phyloP scores from a whole-genome alignment of 1,284 basidiomycete species.

The Moniliophthora roreri region DNA sequence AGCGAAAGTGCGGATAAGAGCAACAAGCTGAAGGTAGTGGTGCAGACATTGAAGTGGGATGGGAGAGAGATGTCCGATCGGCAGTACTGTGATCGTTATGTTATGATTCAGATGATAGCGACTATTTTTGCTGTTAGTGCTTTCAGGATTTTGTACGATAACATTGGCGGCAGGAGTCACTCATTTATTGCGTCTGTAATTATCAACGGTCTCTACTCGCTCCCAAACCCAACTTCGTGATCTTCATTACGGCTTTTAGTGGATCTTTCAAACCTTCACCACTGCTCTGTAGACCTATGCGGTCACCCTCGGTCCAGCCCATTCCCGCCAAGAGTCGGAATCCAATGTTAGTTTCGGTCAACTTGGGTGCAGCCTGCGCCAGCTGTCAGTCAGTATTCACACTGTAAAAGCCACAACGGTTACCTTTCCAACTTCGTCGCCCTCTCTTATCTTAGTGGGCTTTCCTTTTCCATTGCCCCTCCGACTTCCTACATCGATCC shows the following conservation, averaged over 20 bases:
- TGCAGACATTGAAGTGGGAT: too few relatives aligned
- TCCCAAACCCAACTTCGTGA: constrained; percentile 71
- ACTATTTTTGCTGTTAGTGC: too few relatives aligned
- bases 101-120: too few relatives aligned
- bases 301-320: constrained; percentile 75
- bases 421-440: constrained; percentile 76
- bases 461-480: constrained; percentile 27
- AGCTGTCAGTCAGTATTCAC: background rate
- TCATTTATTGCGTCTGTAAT: too few relatives aligned
- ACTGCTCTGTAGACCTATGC: constrained; percentile 49
- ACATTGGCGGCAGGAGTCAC: too few relatives aligned
- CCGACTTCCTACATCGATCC: constrained; percentile 20
- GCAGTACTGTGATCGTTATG: too few relatives aligned
- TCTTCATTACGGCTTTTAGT: constrained; percentile 72
- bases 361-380: constrained; percentile 66
- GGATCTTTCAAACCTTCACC: constrained; percentile 61
- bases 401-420: constrained; percentile 17
- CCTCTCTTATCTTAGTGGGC: constrained; percentile 55
- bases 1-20: too few relatives aligned
- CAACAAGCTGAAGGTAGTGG: too few relatives aligned
- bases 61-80: too few relatives aligned
- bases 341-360: constrained; percentile 68
- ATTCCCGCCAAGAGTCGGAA: constrained; percentile 76
- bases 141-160: too few relatives aligned
- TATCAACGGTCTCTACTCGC: constrained; percentile 31